Percentiles rank a stretch among this genome's conserved stretches.
These are phyloP conservation scores for Tetrahymena elliotti DNA, from an alignment of 73 alveolate genomes.

Conservation along the genomic window DNA sequence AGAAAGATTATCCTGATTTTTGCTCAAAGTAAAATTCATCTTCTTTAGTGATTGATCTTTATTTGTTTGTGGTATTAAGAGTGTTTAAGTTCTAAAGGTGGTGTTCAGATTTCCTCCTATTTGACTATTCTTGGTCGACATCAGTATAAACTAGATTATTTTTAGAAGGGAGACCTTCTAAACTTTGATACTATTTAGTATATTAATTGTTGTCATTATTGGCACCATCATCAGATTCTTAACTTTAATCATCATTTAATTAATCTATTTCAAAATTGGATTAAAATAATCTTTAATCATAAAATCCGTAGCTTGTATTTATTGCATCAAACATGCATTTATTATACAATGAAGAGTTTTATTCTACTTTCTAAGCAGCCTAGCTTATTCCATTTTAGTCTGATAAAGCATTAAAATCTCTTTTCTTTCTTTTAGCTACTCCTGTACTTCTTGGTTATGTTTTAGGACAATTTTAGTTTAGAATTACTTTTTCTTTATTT, in stretches of 20 bases:
- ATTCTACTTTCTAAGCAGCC: background rate
- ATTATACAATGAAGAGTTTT: background rate
- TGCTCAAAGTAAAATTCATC: background rate
- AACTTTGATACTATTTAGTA: background rate
- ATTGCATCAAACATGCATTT: background rate
- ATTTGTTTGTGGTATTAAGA: background rate
- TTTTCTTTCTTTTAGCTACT: background rate
- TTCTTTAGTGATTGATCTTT: background rate
- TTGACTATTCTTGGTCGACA: background rate
- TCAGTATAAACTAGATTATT: background rate
- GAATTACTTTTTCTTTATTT: background rate
- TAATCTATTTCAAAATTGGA: background rate
- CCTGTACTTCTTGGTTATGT: background rate
- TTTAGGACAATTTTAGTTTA: background rate
- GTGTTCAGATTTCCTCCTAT: background rate
- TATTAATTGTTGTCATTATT: background rate
- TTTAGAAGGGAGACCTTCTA: background rate
- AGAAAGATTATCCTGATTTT: background rate
- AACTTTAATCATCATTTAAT: background rate
- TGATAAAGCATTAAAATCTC: background rate
- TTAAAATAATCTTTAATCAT: background rate
- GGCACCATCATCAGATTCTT: background rate
- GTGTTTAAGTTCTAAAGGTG: background rate
- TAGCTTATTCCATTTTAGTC: background rate
- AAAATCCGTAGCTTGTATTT: background rate